Evolutionary conservation across 805 yeast genomes (phyloP), one percentile per base, ranked within the genome.

Genomic region (Candida bentonensis): DNA sequence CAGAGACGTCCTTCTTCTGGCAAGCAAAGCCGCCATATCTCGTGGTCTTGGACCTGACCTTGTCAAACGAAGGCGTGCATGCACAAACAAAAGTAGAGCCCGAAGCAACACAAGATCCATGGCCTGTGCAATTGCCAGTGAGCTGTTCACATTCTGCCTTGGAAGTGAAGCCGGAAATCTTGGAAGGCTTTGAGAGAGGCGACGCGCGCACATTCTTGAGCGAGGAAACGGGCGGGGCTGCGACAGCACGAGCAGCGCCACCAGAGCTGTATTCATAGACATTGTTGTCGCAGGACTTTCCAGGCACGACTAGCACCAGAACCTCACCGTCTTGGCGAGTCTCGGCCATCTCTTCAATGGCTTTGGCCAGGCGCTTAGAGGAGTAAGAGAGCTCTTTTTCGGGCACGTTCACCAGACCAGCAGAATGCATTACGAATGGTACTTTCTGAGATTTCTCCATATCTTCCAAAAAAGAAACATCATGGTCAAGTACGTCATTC

Each of bases 1-100:
- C 68, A 40, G 82, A 70, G 47, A 81, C 69, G 54, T 83, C 88
- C 53, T 68, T 69, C 69, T 81, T 82, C 53, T 72, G 67, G 60
- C 92, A 82, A 48, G 76, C 74, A 46, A 47, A 48, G 17, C 70
- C 70, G 15, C 66, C 69, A 49, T 47, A 46, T 3, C 45, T 43
- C 22, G 62, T 58, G 25, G 58, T 58, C 46, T 50, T 54, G 30
- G 50, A 44, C 44, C 62, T 57, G 21, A 52, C 50, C 42, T 42
- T 45, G 49, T 60, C 58, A 46, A 47, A 57, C 20, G 62, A 49
- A 13, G 55, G 43, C 39, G 46, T 47, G 53, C 70, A 66, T 28
- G 53, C 54, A 56, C 70, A 66, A 23, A 52, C 49, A 47, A 46
- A 65, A 42, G 41, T 43, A n/a, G 52, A 54, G 42, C 58, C 53